phyloP scores from a whole-genome alignment of 148 eudicot species.

The Cornus controversa region DNA sequence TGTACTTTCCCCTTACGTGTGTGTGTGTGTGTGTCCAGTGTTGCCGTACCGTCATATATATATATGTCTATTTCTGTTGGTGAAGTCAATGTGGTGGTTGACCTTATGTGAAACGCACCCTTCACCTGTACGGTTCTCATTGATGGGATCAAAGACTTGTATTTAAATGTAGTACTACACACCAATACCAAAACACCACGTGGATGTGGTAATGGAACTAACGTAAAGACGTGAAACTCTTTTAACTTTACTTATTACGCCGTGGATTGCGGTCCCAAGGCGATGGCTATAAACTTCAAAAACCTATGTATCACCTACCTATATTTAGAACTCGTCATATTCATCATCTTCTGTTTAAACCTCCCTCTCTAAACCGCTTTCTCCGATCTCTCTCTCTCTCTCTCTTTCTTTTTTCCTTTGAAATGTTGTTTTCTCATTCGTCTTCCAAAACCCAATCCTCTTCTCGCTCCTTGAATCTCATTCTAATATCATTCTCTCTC shows the following conservation, averaged over 20 bases:
- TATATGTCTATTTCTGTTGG: background rate
- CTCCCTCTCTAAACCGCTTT: background rate
- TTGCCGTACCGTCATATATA: background rate
- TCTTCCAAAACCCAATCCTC: slow-evolving; percentile 17
- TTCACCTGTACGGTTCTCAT: background rate
- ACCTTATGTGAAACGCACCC: background rate
- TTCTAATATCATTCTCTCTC: slow-evolving; percentile 21
- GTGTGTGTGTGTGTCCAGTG: background rate
- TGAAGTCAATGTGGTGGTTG: background rate
- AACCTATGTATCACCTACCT: background rate
- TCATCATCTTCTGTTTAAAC: background rate
- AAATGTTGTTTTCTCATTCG: slow-evolving; percentile 18
- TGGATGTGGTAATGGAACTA: no score
- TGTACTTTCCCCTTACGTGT: background rate
- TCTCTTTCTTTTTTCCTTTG: background rate
- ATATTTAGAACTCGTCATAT: background rate
- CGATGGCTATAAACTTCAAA: background rate
- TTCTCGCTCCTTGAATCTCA: slow-evolving; percentile 18
- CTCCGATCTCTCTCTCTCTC: background rate
- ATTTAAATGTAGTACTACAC: no score
- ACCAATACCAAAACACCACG: no score
- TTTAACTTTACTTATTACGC: background rate
- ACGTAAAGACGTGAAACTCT: background rate
- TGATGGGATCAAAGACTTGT: background rate
- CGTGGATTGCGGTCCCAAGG: background rate